Base-by-base conservation (phyloP, 306 rosid genomes). In the Inga leiocalycina region DNA sequence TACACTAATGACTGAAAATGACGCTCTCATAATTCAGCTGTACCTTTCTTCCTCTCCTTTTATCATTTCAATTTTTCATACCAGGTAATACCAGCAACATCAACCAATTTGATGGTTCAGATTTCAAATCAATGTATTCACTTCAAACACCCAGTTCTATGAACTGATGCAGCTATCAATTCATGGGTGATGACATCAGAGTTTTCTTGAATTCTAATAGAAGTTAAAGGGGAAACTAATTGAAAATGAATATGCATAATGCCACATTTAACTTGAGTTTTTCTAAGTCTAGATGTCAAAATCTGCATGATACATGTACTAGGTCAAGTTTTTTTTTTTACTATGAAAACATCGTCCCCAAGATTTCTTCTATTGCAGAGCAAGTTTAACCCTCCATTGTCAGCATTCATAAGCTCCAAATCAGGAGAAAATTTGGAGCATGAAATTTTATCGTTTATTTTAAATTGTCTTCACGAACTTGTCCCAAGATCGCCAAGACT, bases 1-100 rank as follows among this genome's bases (percentile, higher is more conserved):
- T 72, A 10, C 24, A 83, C 44, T 70, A 80, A 77, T 27, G 49
- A 62, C 77, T 83, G 84, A 86, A 80, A 86, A 57, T 80, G 86
- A 86, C 85, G 66, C 76, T 39, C 71, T 45, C 54, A 6, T 6
- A 12, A 67, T 66, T 78, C 82, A n/a, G 17, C 9, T 10, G 51
- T 10, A 52, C 48, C 48, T 61, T 76, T 71, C 70, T 51, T 77
- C 35, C 24, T 16, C 51, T 67, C 43, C 19, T 19, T 10, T 13
- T 8, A 22, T 72, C 48, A 12, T 44, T 43, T 27, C 30, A 27
- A 27, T 27, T 27, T 27, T 44, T 71, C 57, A 51, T 64, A 69
- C 52, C 84, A 78, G 78, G 80, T 72, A 77, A 64, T 78, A 81
- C 81, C 76, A 71, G 79, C 48, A 68, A 74, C 62, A 80, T 73